Evolutionary conservation across 371 early-diverging fungal species (phyloP).

Genomic region (Mycotypha africana): DNA sequence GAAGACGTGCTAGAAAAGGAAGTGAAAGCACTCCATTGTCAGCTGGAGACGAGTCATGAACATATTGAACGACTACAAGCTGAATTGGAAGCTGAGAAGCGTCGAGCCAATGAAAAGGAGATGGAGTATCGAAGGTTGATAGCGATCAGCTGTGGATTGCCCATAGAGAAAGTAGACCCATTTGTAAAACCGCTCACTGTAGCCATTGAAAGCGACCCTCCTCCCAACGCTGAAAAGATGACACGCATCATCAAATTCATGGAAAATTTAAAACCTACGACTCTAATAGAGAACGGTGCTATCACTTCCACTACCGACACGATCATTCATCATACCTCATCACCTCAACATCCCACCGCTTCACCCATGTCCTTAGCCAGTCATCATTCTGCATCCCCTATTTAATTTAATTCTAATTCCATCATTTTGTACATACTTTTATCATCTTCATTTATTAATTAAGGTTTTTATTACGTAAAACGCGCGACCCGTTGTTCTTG

Average conservation of each 20-base stretch:
- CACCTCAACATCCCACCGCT: too few relatives aligned
- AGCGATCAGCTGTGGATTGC: conserved; percentile 67
- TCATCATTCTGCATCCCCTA: too few relatives aligned
- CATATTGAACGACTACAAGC: conserved; percentile 35
- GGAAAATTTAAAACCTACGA: too few relatives aligned
- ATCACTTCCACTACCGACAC: too few relatives aligned
- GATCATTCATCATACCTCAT: too few relatives aligned
- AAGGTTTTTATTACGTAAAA: too few relatives aligned
- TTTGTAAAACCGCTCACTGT: conserved; percentile 59
- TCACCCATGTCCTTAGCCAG: too few relatives aligned
- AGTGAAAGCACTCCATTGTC: conserved; percentile 13
- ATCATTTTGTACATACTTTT: too few relatives aligned
- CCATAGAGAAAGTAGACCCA: conserved; percentile 63
- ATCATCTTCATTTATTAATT: too few relatives aligned
- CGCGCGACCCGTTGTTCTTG: too few relatives aligned
- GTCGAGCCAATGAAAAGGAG: conserved; percentile 49
- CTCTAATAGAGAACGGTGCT: too few relatives aligned
- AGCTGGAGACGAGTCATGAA: conserved; percentile 41
- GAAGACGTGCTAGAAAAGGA: background rate
- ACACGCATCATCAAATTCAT: conserved; percentile 56
- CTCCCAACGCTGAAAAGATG: conserved; percentile 53
- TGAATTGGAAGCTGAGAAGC: conserved; percentile 32
- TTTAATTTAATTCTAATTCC: too few relatives aligned
- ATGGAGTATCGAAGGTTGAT: conserved; percentile 69
- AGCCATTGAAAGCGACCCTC: conserved; percentile 73